Conservation (phyloP, 164 flowering plant genomes). For the Kingdonia uniflora region DNA sequence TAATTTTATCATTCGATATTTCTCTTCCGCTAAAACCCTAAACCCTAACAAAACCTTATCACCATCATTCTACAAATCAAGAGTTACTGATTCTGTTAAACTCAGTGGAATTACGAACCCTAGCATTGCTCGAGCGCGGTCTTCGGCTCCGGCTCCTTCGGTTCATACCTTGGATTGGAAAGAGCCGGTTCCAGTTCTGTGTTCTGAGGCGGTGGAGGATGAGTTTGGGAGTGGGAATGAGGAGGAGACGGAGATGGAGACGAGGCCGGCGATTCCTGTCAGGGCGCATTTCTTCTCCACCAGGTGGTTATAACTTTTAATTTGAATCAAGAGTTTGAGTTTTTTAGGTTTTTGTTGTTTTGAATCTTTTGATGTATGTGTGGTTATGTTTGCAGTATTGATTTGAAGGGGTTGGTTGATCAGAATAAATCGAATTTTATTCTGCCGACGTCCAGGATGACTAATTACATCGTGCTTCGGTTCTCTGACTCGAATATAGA, state of each 20-base stretch:
- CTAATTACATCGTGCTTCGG: slow-evolving; percentile 66
- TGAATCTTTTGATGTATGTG: background rate
- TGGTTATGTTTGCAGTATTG: slow-evolving; percentile 46
- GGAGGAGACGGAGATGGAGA: slow-evolving; percentile 18
- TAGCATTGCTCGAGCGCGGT: slow-evolving; percentile 12
- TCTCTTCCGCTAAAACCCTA: slow-evolving; percentile 12
- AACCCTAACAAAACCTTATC: background rate
- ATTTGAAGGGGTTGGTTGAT: slow-evolving; percentile 66
- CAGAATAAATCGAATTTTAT: slow-evolving; percentile 63
- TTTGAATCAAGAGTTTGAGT: slow-evolving; percentile 38
- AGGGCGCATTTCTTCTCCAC: slow-evolving; percentile 80
- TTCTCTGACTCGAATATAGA: slow-evolving; percentile 37
- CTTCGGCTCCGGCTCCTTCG: slow-evolving; percentile 21
- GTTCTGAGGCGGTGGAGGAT: slow-evolving; percentile 18
- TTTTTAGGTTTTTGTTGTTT: background rate
- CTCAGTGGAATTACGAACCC: background rate
- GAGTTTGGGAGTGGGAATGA: slow-evolving; percentile 5
- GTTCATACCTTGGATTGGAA: slow-evolving; percentile 25
- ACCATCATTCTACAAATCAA: background rate
- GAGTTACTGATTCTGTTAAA: background rate
- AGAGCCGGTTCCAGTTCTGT: slow-evolving; percentile 29
- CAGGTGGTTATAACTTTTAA: slow-evolving; percentile 63
- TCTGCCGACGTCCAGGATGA: slow-evolving; percentile 74
- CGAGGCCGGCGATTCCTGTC: slow-evolving; percentile 42
- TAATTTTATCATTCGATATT: background rate